Base-by-base conservation (phyloP, 106 monocot species). In the Dactylorhiza incarnata region DNA sequence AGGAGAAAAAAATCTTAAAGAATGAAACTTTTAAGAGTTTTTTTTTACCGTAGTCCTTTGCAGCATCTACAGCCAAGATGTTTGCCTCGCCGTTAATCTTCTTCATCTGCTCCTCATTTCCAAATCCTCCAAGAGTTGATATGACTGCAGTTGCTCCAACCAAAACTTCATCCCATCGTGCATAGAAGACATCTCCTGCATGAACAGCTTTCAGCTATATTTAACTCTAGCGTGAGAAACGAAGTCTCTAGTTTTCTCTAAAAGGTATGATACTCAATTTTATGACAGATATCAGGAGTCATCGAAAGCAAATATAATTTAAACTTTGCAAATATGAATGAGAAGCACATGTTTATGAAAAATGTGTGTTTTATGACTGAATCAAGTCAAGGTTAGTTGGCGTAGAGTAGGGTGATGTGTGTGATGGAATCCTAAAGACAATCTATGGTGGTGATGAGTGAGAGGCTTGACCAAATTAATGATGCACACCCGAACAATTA, bases 61-160 rank as follows among this genome's bases (percentile, higher is more conserved):
- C 95, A 58, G 89, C 92, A 79, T 71, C 73, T 5, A 92, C 81
- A 72, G 95, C 82, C 72, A 90, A 76, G 72, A 92, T 78, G 80
- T 92, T 95, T 19, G 95, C 92, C 68, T 95, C 95, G 2, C 95
- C 92, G 78, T 95, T 90, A 77, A 92, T 90, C 74, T 68, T 87
- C 71, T 86, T 95, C 95, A 95, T 95, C 24, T 95, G 92, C 55
- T 95, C 92, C 56, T 92, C 86, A 54, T 74, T 89, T 44, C 94
- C 94, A 81, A 95, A 89, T 24, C 94, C 94, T 76, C 94, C 94
- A 55, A 95, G 80, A 45, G 89, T 89, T 17, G 94, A 91, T 24
- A 91, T 89, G 66, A 91, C 89, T 61, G 94, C 85, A 22, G 94
- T 95, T 66, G 91, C 91, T 20, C 91, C 91, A 55, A 68, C 67